These are phyloP conservation scores for Lasiosphaeria ovina DNA, from an alignment of 495 filamentous ascomycete genomes.

Conservation along the genomic window DNA sequence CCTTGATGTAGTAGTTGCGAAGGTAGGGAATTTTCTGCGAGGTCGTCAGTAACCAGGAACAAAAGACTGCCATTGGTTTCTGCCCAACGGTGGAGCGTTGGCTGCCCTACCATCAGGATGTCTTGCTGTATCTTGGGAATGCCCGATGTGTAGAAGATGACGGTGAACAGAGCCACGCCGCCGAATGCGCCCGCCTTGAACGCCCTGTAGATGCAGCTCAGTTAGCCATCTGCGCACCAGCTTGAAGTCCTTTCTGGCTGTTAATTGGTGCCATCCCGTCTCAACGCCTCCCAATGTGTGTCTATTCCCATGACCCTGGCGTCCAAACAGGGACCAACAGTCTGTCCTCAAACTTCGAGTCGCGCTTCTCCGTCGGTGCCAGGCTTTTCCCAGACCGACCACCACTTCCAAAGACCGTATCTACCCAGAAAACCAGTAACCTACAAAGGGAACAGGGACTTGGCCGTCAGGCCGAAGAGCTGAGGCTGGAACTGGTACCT, in stretches of 20 bases:
- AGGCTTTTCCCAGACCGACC: neutral
- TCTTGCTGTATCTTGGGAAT: conserved; percentile 55
- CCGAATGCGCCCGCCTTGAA: conserved; percentile 49
- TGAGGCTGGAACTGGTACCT: conserved; percentile 51
- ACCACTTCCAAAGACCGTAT: neutral
- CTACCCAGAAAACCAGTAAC: conserved; percentile 12
- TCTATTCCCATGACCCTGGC: neutral
- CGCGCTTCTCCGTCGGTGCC: neutral
- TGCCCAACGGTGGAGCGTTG: neutral
- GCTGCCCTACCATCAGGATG: conserved; percentile 44
- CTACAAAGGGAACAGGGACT: conserved; percentile 40
- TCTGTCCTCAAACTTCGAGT: neutral
- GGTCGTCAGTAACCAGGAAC: conserved; percentile 15
- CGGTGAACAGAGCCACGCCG: conserved; percentile 53
- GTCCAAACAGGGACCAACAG: neutral
- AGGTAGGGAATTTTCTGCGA: conserved; percentile 42
- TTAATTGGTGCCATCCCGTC: no score
- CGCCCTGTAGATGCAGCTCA: conserved; percentile 34
- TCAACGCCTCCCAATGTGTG: no score
- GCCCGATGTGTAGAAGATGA: conserved; percentile 59
- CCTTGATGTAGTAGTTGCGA: conserved; percentile 2
- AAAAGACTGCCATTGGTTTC: neutral
- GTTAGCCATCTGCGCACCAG: neutral
- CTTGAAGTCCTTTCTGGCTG: neutral
- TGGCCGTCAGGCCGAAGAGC: conserved; percentile 37